phyloP scores from a whole-genome alignment of 495 filamentous ascomycete genomes.

The Trichoderma parareesei region DNA sequence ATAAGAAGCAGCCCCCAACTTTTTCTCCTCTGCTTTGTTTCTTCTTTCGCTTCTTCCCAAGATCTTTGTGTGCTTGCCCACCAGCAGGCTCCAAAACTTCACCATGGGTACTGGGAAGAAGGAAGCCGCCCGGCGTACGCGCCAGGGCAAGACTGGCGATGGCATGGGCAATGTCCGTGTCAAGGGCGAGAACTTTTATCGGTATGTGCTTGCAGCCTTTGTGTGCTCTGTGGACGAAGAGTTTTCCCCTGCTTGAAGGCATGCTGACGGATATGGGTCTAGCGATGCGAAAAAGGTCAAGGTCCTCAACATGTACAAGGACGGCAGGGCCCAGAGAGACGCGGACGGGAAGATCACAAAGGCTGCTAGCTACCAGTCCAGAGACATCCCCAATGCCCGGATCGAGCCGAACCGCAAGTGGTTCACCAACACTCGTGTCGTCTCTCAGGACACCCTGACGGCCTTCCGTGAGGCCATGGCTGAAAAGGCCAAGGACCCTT shows the following conservation, averaged over 20 bases:
- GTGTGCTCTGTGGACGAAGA: neutral
- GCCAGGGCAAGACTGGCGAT: conserved; percentile 72
- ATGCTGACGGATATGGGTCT: conserved; percentile 17
- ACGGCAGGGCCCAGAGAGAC: conserved; percentile 63
- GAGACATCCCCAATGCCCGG: conserved; percentile 67
- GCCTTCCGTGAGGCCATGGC: conserved; percentile 90
- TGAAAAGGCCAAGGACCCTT: conserved; percentile 82
- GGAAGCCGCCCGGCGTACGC: conserved; percentile 66
- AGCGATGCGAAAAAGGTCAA: conserved; percentile 78
- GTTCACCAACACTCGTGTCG: conserved; percentile 53
- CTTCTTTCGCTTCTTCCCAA: conserved; percentile 2
- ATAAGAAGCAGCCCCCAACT: neutral
- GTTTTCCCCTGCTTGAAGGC: neutral
- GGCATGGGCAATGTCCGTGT: conserved; percentile 83
- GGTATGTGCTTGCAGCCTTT: conserved; percentile 28
- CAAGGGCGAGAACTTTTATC: conserved; percentile 96
- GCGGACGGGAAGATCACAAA: conserved; percentile 60
- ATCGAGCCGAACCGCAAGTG: conserved; percentile 89
- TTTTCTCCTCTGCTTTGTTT: conserved; percentile 8
- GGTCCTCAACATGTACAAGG: conserved; percentile 78
- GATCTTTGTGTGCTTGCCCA: conserved; percentile 7
- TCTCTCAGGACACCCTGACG: conserved; percentile 49
- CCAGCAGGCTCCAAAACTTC: conserved; percentile 11
- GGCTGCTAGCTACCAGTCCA: conserved; percentile 72
- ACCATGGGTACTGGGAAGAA: conserved; percentile 94